Evolutionary conservation across 306 rosid genomes (phyloP).

Genomic region (Vigna angularis): DNA sequence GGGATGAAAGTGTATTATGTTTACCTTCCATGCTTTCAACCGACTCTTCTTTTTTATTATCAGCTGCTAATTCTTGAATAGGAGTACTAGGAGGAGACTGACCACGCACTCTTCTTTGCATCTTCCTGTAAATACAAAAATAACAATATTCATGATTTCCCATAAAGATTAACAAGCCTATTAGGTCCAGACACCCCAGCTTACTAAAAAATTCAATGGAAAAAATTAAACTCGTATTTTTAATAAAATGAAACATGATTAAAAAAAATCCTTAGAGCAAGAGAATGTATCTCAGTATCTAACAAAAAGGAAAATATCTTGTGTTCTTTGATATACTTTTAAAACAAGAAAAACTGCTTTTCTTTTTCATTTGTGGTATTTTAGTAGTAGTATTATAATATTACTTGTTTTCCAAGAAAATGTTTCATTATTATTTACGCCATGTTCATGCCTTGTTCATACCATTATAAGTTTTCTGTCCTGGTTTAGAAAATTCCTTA

Average conservation of each 20-base stretch:
- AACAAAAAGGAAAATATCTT: background rate
- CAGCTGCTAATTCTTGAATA: slow-evolving; percentile 50
- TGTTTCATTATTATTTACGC: slow-evolving; percentile 21
- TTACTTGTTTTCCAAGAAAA: background rate
- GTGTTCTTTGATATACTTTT: background rate
- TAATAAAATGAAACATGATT: background rate
- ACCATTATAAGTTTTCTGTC: background rate
- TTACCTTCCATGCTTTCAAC: slow-evolving; percentile 75
- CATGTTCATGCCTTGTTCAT: slow-evolving; percentile 25
- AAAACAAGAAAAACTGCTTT: slow-evolving; percentile 20
- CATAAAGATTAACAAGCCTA: slow-evolving; percentile 32
- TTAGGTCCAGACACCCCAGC: slow-evolving; percentile 26
- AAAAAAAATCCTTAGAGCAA: background rate
- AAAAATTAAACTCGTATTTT: background rate
- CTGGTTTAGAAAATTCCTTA: slow-evolving; percentile 9
- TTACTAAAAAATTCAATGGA: slow-evolving; percentile 21
- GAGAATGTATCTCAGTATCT: slow-evolving; percentile 1
- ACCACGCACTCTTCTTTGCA: slow-evolving; percentile 52
- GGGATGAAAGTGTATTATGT: slow-evolving; percentile 64
- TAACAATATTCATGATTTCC: slow-evolving; percentile 27
- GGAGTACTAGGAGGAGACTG: slow-evolving; percentile 64
- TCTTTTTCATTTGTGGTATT: background rate
- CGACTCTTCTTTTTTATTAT: slow-evolving; percentile 67
- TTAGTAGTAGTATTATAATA: slow-evolving; percentile 30
- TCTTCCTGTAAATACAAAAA: slow-evolving; percentile 54